Evolutionary conservation across 139 green algal species (phyloP), one percentile per base, ranked within the genome.

Genomic region (Coelastrella sp.): DNA sequence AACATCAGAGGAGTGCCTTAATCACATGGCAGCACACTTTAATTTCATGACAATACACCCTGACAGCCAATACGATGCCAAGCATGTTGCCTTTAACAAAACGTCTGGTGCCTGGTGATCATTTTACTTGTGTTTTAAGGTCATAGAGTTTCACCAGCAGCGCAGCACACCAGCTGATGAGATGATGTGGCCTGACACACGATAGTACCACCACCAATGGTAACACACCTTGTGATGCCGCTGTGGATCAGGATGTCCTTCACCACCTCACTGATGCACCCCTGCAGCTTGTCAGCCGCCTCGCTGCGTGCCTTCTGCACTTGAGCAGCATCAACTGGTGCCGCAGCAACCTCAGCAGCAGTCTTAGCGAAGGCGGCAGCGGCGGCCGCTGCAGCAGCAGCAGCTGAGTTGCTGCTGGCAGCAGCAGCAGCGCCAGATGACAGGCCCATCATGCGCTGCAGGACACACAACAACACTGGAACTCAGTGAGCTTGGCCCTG

Each of bases 361-460:
- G 76, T 56, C 65, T 64, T 20, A 4, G 87, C 87, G 79, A 73
- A 78, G 7, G 77, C 87, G 16, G 79, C 76, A 5, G 17, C 20
- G 0, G 64, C 77, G 11, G 56, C 87, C 4, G 78, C 78, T 47
- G 87, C 87, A 3, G 87, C 86, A 5, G 60, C 86, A 54, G 86
- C 86, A 6, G 85, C 85, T 17, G 74, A 22, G 74, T 61, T 32
- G 73, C 56, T 80, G 75, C 22, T 64, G 32, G 84, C 84, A 64
- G 84, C 83, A 32, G 84, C 83, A 20, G 86, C 66, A 22, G 78
- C 61, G 0, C 77, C 86, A 5, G 61, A 19, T 56, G 76, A 79
- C 58, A 90, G 7, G 20, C 87, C 76, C 64, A 86, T 79, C 76
- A 91, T 80, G 20, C 78, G 78, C 14, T 75, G 68, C 68, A 76